Conservation (phyloP, 768 basidiomycete species). For the Rhizopogon vinicolor region DNA sequence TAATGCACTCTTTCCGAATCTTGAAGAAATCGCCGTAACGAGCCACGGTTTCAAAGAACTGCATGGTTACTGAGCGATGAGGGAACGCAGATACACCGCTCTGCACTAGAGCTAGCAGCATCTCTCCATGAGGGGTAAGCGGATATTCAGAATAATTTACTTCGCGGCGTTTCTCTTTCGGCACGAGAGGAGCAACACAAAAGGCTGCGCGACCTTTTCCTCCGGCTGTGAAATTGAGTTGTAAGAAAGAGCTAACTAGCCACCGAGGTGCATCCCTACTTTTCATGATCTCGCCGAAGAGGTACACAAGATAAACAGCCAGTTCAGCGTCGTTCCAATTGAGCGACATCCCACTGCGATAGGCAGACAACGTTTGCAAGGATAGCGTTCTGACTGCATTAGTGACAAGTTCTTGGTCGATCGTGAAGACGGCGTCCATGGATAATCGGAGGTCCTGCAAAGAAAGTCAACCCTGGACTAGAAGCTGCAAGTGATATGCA, state of each 20-base stretch:
- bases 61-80: conserved; percentile 77
- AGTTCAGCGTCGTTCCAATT: conserved; percentile 95
- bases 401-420: conserved; percentile 85
- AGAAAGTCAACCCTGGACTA: conserved; percentile 10
- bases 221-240: conserved; percentile 40
- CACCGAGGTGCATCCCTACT: conserved; percentile 39
- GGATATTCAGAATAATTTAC: conserved; percentile 78
- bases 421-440: conserved; percentile 79
- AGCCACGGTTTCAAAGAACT: conserved; percentile 90
- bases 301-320: conserved; percentile 87
- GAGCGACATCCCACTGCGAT: conserved; percentile 52
- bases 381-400: conserved; percentile 70
- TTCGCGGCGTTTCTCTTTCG: conserved; percentile 62
- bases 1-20: conserved; percentile 82
- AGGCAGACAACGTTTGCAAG: conserved; percentile 68
- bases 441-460: conserved; percentile 77
- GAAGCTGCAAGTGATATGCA: not conserved
- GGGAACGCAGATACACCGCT: conserved; percentile 81
- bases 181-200: conserved; percentile 68
- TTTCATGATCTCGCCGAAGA: conserved; percentile 92
- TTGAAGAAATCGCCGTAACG: conserved; percentile 97
- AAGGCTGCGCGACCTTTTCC: conserved; percentile 84
- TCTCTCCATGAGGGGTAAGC: conserved; percentile 85
- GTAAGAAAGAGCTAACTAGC: not conserved
- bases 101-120: conserved; percentile 79